phyloP scores from a whole-genome alignment of 805 yeast genomes.

The Candida koratica region DNA sequence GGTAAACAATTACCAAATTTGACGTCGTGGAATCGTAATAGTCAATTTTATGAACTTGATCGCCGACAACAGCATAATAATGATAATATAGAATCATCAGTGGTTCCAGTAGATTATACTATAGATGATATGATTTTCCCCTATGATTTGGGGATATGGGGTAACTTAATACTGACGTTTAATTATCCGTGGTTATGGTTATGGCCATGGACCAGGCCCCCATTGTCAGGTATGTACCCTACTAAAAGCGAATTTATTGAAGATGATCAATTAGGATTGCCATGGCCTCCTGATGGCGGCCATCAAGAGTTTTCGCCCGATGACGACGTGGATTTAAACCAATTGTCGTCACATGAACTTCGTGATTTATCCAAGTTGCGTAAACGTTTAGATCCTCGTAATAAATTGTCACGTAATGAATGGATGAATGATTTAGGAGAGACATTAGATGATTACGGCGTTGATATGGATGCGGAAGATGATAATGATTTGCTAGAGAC shows the following conservation, averaged over 20 bases:
- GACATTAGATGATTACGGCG: slow-evolving; percentile 78
- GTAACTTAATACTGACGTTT: slow-evolving; percentile 48
- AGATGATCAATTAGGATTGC: slow-evolving; percentile 59
- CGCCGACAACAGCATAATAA: slow-evolving; percentile 8
- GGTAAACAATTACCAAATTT: slow-evolving; percentile 41
- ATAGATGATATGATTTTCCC: slow-evolving; percentile 77
- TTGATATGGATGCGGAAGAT: slow-evolving; percentile 65
- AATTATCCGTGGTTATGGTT: slow-evolving; percentile 69
- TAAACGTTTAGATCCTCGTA: slow-evolving; percentile 35
- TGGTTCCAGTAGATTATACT: slow-evolving; percentile 40
- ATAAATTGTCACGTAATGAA: slow-evolving; percentile 36
- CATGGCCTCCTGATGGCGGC: slow-evolving; percentile 94
- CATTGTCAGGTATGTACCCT: slow-evolving; percentile 57
- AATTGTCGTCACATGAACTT: slow-evolving; percentile 11
- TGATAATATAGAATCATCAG: slow-evolving; percentile 6
- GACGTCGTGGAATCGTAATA: slow-evolving; percentile 42
- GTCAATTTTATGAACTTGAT: slow-evolving; percentile 17
- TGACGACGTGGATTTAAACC: slow-evolving; percentile 15
- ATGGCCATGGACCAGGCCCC: slow-evolving; percentile 66
- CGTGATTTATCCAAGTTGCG: slow-evolving; percentile 24
- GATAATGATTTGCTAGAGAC: slow-evolving; percentile 6
- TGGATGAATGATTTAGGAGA: slow-evolving; percentile 89
- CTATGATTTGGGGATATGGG: slow-evolving; percentile 63
- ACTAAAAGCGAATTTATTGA: slow-evolving; percentile 50
- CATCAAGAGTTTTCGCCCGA: slow-evolving; percentile 34